Evolutionary conservation across 2,329 filamentous ascomycete genomes (phyloP).

Genomic region (Clarireedia monteithiana): DNA sequence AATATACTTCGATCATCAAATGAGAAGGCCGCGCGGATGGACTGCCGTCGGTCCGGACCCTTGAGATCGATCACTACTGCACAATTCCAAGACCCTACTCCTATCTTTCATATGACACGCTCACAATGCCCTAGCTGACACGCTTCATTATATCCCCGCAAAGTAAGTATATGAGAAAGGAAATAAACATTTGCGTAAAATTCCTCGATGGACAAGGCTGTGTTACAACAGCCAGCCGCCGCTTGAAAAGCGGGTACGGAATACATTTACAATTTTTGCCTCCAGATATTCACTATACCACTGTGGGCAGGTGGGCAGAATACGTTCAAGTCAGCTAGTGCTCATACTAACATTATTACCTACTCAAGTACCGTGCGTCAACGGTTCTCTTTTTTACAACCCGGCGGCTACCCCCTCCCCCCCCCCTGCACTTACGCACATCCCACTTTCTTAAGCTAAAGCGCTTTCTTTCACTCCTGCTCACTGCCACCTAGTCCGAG

Average conservation of each 20-base stretch:
- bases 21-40: not conserved
- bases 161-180: not conserved
- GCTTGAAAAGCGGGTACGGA: not conserved
- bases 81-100: not conserved
- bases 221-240: slow-evolving; percentile 5
- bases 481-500: slow-evolving; percentile 16
- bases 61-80: not conserved
- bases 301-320: not conserved
- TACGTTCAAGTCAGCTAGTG: not conserved
- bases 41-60: not conserved
- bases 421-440: slow-evolving; percentile 4
- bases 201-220: not conserved
- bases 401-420: slow-evolving; percentile 8
- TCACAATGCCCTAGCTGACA: too few species aligned
- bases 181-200: not conserved
- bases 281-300: slow-evolving; percentile 1
- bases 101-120: too few species aligned
- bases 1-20: slow-evolving; percentile 1
- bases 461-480: slow-evolving; percentile 3
- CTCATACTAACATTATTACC: not conserved
- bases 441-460: slow-evolving; percentile 8
- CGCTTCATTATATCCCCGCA: too few species aligned
- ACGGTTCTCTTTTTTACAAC: not conserved
- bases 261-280: not conserved
- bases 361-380: not conserved